phyloP scores from a whole-genome alignment of 257 asterid genomes.

The Solanum commersonii region DNA sequence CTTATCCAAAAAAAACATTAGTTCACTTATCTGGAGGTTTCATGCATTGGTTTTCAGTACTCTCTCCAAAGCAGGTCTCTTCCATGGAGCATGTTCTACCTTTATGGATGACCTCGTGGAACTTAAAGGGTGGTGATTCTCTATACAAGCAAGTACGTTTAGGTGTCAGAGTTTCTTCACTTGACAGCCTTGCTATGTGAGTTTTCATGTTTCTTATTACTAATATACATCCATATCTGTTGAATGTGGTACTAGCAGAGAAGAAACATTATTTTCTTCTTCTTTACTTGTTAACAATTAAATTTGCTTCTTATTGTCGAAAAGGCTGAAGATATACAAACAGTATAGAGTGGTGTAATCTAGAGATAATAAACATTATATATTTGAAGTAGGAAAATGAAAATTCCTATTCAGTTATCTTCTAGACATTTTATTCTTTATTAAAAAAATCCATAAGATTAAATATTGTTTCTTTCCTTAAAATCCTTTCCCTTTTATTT shows the following conservation, averaged over 20 bases:
- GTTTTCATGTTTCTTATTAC: conserved; percentile 15
- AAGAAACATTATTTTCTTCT: neutral
- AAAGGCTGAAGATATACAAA: neutral
- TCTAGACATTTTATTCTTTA: neutral
- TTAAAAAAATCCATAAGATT: neutral
- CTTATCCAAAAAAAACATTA: neutral
- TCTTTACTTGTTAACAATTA: neutral
- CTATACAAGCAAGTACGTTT: conserved; percentile 42
- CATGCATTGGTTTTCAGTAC: conserved; percentile 37
- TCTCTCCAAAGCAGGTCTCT: conserved; percentile 74
- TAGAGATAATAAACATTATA: neutral
- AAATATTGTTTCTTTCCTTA: neutral
- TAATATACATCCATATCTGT: neutral
- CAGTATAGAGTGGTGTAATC: neutral
- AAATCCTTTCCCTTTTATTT: neutral
- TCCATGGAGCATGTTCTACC: conserved; percentile 79
- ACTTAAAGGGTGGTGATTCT: conserved; percentile 21
- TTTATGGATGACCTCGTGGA: conserved; percentile 59
- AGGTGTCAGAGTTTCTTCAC: conserved; percentile 68
- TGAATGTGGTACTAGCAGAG: neutral
- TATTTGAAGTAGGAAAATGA: neutral
- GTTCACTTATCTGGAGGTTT: neutral
- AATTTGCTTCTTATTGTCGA: neutral
- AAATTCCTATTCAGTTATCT: neutral
- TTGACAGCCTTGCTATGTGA: conserved; percentile 54